Percentiles rank a stretch among this genome's conserved stretches.
Evolutionary conservation across 495 filamentous ascomycete species (phyloP).

Genomic region (Lasiosphaeriaceae sp.): DNA sequence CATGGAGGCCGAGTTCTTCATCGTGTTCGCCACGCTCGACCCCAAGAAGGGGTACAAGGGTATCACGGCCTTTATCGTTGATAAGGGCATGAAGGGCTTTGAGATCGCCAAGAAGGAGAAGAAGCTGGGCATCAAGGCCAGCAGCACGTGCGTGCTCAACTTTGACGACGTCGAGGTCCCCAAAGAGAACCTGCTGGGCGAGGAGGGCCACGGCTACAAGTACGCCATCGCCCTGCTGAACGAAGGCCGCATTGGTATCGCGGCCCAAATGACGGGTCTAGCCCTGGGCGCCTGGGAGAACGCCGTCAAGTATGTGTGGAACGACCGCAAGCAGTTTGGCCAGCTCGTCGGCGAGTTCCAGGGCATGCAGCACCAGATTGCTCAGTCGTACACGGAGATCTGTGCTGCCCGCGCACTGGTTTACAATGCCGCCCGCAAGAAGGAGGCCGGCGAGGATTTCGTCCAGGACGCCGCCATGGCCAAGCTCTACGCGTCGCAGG

Average conservation of each 20-base stretch:
- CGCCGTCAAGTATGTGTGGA: slow-evolving; percentile 83
- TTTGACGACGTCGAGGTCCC: slow-evolving; percentile 95
- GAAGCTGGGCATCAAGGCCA: slow-evolving; percentile 94
- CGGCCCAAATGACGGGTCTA: slow-evolving; percentile 97
- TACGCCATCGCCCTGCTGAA: slow-evolving; percentile 96
- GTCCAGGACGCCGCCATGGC: slow-evolving; percentile 97
- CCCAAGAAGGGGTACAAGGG: slow-evolving; percentile 87
- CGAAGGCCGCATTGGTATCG: slow-evolving; percentile 96
- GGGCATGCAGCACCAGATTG: slow-evolving; percentile 98
- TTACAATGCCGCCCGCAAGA: slow-evolving; percentile 95
- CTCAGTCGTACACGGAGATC: slow-evolving; percentile 93
- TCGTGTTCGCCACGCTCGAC: slow-evolving; percentile 95
- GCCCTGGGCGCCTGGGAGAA: slow-evolving; percentile 95
- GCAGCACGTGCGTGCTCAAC: slow-evolving; percentile 93
- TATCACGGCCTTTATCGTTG: slow-evolving; percentile 93
- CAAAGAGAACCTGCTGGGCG: slow-evolving; percentile 79
- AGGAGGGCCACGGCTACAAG: slow-evolving; percentile 92
- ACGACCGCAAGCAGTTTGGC: slow-evolving; percentile 96
- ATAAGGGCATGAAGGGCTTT: slow-evolving; percentile 87
- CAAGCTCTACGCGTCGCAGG: slow-evolving; percentile 91
- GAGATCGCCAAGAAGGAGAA: slow-evolving; percentile 99
- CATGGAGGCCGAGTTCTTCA: slow-evolving; percentile 90
- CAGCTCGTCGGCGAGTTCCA: slow-evolving; percentile 92
- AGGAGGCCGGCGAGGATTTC: slow-evolving; percentile 95
- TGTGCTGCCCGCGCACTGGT: slow-evolving; percentile 85